Evolutionary conservation across 2,329 filamentous ascomycete species (phyloP).

Genomic region (Aspergillus tanneri): DNA sequence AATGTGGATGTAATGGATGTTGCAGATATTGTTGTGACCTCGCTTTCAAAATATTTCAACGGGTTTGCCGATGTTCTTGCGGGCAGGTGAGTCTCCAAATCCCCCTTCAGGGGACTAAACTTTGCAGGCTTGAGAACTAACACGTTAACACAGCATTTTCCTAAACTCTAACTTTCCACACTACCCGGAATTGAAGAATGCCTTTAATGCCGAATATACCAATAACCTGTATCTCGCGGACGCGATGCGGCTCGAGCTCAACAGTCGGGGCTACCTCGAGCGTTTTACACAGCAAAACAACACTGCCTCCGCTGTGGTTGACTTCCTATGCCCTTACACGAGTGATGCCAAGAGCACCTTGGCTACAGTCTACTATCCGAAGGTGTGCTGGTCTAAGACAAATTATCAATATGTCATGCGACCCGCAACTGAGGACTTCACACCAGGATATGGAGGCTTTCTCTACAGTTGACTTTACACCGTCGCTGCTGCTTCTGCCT

Average conservation of each 20-base stretch:
- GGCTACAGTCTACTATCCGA: conserved; percentile 4
- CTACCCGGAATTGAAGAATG: not conserved
- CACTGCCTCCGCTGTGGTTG: conserved; percentile 4
- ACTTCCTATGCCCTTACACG: conserved; percentile 2
- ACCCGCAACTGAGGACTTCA: not conserved
- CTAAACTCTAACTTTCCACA: not conserved
- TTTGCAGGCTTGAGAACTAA: too few relatives aligned
- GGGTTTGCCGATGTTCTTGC: conserved; percentile 44
- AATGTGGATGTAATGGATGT: conserved; percentile 49
- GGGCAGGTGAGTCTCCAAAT: too few relatives aligned
- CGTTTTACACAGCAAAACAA: conserved; percentile 3
- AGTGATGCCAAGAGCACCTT: conserved; percentile 1
- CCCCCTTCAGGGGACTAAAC: too few relatives aligned
- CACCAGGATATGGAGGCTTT: not conserved
- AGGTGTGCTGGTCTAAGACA: not conserved
- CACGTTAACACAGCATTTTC: not conserved
- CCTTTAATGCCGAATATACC: too few relatives aligned
- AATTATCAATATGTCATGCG: conserved; percentile 10
- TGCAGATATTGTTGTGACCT: conserved; percentile 53
- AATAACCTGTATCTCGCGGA: conserved; percentile 10
- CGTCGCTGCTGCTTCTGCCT: not conserved
- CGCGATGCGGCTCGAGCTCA: conserved; percentile 9
- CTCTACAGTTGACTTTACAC: not conserved
- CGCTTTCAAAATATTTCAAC: conserved; percentile 60
- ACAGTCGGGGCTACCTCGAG: conserved; percentile 7